Evolutionary conservation across 129 eudicot genomes (phyloP).

Genomic region (Gnaphalium uliginosum): DNA sequence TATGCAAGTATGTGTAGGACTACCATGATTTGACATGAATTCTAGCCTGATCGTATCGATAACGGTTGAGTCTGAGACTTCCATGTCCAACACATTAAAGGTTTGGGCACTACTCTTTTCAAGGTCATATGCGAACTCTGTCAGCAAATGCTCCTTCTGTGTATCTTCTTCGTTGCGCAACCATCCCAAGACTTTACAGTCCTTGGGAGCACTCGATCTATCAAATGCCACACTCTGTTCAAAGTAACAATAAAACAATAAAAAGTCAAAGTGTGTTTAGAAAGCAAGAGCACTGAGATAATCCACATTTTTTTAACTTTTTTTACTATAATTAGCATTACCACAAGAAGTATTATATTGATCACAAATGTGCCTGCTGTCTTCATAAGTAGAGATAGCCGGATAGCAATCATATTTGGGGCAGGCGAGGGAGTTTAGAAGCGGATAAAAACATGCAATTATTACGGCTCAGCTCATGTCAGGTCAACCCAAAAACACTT

Average conservation of each 20-base stretch:
- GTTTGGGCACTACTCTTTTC: conserved; percentile 88
- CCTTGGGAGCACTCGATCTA: conserved; percentile 90
- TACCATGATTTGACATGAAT: conserved; percentile 76
- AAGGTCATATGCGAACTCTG: conserved; percentile 79
- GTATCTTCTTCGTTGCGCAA: conserved; percentile 32
- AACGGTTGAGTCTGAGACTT: conserved; percentile 24
- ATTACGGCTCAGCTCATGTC: neutral
- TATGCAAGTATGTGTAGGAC: conserved; percentile 73
- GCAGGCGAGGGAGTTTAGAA: neutral
- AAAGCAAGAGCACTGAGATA: neutral
- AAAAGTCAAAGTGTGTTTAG: neutral
- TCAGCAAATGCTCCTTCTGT: conserved; percentile 52
- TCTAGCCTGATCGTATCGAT: conserved; percentile 71
- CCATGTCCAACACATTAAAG: conserved; percentile 40
- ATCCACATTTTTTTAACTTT: neutral
- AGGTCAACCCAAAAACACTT: neutral
- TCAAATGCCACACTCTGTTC: conserved; percentile 91
- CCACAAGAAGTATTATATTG: neutral
- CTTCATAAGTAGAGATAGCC: neutral
- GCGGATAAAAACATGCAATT: neutral
- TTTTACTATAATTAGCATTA: neutral
- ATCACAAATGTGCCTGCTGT: neutral
- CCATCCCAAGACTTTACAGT: conserved; percentile 80
- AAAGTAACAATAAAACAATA: conserved; percentile 16
- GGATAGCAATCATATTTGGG: neutral